Evolutionary conservation across 2,329 filamentous ascomycete species (phyloP).

Genomic region (Colletotrichum siamense): DNA sequence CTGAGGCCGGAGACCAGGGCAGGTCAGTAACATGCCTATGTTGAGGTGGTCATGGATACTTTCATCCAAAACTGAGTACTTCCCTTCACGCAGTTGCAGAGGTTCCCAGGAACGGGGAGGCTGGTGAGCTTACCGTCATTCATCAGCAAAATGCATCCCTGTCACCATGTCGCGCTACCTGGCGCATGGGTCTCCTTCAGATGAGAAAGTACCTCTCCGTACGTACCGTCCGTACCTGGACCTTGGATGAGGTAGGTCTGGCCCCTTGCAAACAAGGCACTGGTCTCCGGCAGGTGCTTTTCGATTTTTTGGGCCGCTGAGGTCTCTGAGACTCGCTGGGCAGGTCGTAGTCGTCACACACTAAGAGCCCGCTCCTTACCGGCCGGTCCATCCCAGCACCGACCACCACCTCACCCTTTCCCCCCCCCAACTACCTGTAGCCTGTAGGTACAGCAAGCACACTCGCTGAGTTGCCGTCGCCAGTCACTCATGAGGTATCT

Average conservation of each 20-base stretch:
- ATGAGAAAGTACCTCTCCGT: not conserved
- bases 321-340: conserved; percentile 12
- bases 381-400: conserved; percentile 11
- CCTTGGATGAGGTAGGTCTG: not conserved
- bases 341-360: conserved; percentile 13
- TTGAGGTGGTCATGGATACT: not conserved
- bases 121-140: not conserved
- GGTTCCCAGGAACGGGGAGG: not conserved
- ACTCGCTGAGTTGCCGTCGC: not conserved
- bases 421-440: not conserved
- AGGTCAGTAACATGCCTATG: not conserved
- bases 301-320: not conserved
- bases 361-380: conserved; percentile 6
- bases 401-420: not conserved
- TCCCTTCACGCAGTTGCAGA: not conserved
- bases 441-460: not conserved
- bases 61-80: not conserved
- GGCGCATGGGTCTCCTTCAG: not conserved
- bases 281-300: conserved; percentile 11
- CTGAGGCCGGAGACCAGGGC: not conserved
- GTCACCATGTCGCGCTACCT: not conserved
- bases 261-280: conserved; percentile 5
- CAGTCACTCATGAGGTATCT: not conserved
- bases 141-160: not conserved
- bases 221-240: not conserved